Evolutionary conservation across 108 stramenopile genomes (phyloP).

Genomic region (Skeletonema potamos): DNA sequence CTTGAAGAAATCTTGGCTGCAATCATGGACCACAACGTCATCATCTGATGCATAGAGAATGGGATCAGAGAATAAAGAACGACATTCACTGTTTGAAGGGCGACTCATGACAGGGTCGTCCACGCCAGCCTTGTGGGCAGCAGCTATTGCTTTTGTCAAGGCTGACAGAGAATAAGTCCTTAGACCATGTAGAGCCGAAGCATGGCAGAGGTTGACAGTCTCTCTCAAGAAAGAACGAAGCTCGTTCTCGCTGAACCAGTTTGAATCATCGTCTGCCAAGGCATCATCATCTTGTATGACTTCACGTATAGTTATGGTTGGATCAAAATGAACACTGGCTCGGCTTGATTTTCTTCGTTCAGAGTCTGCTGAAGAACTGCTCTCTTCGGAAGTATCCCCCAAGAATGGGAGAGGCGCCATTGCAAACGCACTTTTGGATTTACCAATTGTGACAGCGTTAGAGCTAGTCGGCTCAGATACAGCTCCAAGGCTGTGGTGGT

Average conservation of each 20-base stretch:
- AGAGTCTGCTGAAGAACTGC: neutral
- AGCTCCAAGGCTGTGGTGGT: slow-evolving; percentile 4
- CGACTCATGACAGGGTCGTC: slow-evolving; percentile 16
- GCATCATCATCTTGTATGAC: slow-evolving; percentile 2
- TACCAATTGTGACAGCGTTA: neutral
- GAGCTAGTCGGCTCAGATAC: neutral
- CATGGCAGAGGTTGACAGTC: slow-evolving; percentile 28
- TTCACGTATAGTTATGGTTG: slow-evolving; percentile 40
- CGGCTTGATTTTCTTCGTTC: neutral
- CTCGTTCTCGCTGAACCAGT: slow-evolving; percentile 37
- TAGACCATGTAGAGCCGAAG: slow-evolving; percentile 20
- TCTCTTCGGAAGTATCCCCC: slow-evolving; percentile 7
- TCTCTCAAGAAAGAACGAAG: slow-evolving; percentile 26
- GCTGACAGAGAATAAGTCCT: slow-evolving; percentile 1
- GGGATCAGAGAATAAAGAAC: slow-evolving; percentile 37
- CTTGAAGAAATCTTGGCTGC: slow-evolving; percentile 20
- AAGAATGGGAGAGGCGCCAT: slow-evolving; percentile 2
- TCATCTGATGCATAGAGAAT: slow-evolving; percentile 32
- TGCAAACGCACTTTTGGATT: neutral
- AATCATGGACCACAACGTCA: slow-evolving; percentile 29
- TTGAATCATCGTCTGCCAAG: neutral
- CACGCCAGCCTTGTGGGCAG: slow-evolving; percentile 11
- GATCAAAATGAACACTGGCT: slow-evolving; percentile 36
- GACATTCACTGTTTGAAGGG: slow-evolving; percentile 6
- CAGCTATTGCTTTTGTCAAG: neutral